Evolutionary conservation across 2,329 filamentous ascomycete species (phyloP).

Genomic region (Sporothrix globosa): DNA sequence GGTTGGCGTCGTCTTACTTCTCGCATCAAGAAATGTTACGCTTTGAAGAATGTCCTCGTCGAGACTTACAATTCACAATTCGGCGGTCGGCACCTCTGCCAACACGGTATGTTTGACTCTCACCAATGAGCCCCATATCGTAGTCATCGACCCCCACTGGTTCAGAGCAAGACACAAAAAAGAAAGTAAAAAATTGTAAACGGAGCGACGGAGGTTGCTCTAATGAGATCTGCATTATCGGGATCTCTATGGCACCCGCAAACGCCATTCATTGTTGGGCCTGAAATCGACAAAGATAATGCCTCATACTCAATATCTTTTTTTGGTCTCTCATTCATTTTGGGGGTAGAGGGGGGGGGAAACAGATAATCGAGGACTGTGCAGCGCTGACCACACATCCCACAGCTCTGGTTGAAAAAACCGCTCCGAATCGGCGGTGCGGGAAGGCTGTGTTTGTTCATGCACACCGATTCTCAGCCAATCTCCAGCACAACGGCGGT

Average conservation of each 20-base stretch:
- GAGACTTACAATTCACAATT: not conserved
- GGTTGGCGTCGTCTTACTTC: not conserved
- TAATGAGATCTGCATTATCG: slow-evolving; percentile 29
- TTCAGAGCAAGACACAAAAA: not conserved
- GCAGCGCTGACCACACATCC: slow-evolving; percentile 6
- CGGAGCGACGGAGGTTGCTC: not conserved
- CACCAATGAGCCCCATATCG: not conserved
- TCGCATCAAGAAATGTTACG: not conserved
- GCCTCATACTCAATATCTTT: slow-evolving; percentile 20
- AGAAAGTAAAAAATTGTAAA: not conserved
- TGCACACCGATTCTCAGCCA: not conserved
- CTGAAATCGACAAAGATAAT: slow-evolving; percentile 15
- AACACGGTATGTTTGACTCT: not conserved
- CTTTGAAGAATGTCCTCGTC: not conserved
- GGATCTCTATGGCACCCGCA: slow-evolving; percentile 23
- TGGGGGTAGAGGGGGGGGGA: not conserved
- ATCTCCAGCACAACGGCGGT: not conserved
- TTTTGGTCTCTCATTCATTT: not conserved
- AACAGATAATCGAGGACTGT: not conserved
- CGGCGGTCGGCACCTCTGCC: not conserved
- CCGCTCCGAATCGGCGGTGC: not conserved
- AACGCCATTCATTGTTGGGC: slow-evolving; percentile 17
- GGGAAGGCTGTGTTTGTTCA: slow-evolving; percentile 25
- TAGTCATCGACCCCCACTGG: not conserved
- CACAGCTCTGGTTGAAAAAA: slow-evolving; percentile 3